phyloP scores from a whole-genome alignment of 106 monocot species.

The Allium sativum region DNA sequence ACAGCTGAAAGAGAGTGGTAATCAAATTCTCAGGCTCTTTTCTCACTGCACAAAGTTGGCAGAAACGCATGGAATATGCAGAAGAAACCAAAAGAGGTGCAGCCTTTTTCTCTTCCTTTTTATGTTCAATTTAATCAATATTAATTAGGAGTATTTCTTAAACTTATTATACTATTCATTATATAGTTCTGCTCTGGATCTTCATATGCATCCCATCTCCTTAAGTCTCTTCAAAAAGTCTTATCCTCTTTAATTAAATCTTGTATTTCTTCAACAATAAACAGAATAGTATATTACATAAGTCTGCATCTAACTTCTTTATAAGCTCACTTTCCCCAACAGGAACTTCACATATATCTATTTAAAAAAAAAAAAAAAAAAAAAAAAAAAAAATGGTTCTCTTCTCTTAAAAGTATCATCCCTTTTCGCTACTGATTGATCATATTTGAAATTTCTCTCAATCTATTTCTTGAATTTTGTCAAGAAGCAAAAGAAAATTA shows the following conservation, averaged over 20 bases:
- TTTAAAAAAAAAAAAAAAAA: background rate
- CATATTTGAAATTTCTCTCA: too few relatives aligned
- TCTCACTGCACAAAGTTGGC: slow-evolving; percentile 14
- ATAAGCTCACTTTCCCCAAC: slow-evolving; percentile 4
- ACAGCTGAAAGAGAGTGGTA: background rate
- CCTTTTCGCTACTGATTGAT: too few relatives aligned
- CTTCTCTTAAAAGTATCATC: too few relatives aligned
- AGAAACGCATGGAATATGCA: slow-evolving; percentile 19
- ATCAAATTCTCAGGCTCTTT: background rate
- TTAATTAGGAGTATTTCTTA: background rate
- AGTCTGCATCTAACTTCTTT: slow-evolving; percentile 7
- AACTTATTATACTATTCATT: background rate
- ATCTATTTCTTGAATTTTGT: too few relatives aligned
- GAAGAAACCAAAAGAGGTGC: slow-evolving; percentile 22
- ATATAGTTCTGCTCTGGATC: background rate
- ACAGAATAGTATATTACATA: too few relatives aligned
- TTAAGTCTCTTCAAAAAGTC: slow-evolving; percentile 4
- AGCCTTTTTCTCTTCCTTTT: slow-evolving; percentile 8
- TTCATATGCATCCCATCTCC: slow-evolving; percentile 19
- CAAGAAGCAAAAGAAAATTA: too few relatives aligned
- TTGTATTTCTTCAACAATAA: too few relatives aligned
- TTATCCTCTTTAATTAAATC: slow-evolving; percentile 1
- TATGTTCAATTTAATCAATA: background rate
- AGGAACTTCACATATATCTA: background rate
- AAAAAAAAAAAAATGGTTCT: too few relatives aligned